Evolutionary conservation across 2,329 filamentous ascomycete genomes (phyloP), one percentile per base, ranked within the genome.

Genomic region (Aureobasidium sp.): DNA sequence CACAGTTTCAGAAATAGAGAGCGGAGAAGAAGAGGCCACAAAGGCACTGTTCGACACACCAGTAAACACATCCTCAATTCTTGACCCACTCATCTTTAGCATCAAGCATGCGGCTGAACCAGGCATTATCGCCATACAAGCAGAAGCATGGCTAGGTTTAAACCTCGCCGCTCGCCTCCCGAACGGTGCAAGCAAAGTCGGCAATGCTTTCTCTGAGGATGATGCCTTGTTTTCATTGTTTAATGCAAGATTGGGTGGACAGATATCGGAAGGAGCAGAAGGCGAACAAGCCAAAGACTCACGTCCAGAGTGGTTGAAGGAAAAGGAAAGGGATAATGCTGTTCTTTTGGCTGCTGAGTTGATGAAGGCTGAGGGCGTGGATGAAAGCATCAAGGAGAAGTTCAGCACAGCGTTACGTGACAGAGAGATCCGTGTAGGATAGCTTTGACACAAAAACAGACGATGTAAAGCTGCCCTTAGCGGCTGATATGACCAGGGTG

Each of bases 241-340:
- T 8, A 7, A 1, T 2, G 32, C 29, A 32, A 15, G 56, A 48
- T 9, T 57, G 39, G 62, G 46, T 15, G 57, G 39, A 8, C 13
- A 29, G 8, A n/a, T 17, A 9, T 27, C 27, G 8, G 79, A 66
- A 71, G 78, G 72, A 32, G 8, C 32, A 3, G 9, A 13, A 26
- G 26, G 36, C 9, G 10, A 36, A 24, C 15, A 52, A 34, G 41
- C 26, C 47, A 46, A 60, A 17, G 43, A 63, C 5, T 59, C 51
- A 36, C 34, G 43, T 44, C n/a, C 37, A 5, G 20, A 27, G 47
- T 64, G 44, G 65, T 47, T 57, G 17, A 78, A 78, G 1, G 73
- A 76, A 0, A 77, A 76, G 60, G 68, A 71, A 6, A 63, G 74
- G 29, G 81, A 82, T 64, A 69, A 61, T 13, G 63, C 67, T 1